These are phyloP conservation scores for Candida coleopterorum DNA, from an alignment of 805 yeast species.

Conservation along the genomic window DNA sequence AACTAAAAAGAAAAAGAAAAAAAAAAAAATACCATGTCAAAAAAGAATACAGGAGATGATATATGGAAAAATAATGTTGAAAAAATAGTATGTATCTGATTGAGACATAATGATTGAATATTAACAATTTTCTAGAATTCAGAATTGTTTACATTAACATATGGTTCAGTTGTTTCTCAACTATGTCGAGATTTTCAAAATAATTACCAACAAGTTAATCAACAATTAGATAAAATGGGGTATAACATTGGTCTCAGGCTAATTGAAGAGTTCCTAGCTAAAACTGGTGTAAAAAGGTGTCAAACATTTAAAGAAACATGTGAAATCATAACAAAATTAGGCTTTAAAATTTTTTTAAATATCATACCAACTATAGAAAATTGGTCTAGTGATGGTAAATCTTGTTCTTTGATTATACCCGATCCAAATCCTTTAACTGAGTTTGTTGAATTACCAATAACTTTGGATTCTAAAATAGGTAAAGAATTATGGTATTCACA, in stretches of 20 bases:
- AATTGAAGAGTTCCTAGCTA: slow-evolving; percentile 89
- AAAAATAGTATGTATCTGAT: slow-evolving; percentile 71
- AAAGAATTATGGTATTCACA: slow-evolving; percentile 91
- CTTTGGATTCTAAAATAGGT: slow-evolving; percentile 60
- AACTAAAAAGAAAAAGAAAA: too few species aligned
- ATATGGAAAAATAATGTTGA: slow-evolving; percentile 87
- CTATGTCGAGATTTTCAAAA: slow-evolving; percentile 76
- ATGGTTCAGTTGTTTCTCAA: slow-evolving; percentile 91
- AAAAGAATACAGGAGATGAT: slow-evolving; percentile 60
- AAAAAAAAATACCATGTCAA: slow-evolving; percentile 25
- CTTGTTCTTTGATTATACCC: slow-evolving; percentile 64
- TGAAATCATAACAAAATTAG: slow-evolving; percentile 79
- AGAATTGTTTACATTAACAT: slow-evolving; percentile 89
- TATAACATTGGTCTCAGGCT: slow-evolving; percentile 87
- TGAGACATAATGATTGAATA: background rate
- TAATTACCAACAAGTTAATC: slow-evolving; percentile 75
- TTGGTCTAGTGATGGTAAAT: slow-evolving; percentile 73
- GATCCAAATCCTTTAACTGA: slow-evolving; percentile 87
- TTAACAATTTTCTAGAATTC: slow-evolving; percentile 50
- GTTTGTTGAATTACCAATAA: slow-evolving; percentile 82
- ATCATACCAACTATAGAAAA: slow-evolving; percentile 69
- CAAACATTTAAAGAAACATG: slow-evolving; percentile 76
- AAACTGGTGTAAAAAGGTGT: slow-evolving; percentile 83
- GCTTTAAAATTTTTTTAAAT: slow-evolving; percentile 85
- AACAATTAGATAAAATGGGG: slow-evolving; percentile 88